Evolutionary conservation across 176 grass and related monocot species (phyloP).

Genomic region (Rhynchospora breviuscula): DNA sequence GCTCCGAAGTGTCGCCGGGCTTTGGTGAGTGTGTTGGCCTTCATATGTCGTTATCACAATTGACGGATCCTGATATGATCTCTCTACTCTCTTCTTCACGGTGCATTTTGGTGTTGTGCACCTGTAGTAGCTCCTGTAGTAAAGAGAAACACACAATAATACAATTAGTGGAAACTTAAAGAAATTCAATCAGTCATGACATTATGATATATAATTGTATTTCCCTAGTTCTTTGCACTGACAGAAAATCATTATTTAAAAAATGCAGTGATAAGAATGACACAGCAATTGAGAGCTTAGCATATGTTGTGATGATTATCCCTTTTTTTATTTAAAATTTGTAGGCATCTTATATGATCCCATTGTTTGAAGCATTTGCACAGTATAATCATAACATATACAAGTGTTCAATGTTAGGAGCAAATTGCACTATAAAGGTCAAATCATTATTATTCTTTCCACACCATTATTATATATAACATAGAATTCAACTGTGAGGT

Average conservation of each 20-base stretch:
- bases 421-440: neutral
- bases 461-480: too few species aligned
- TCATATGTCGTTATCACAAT: constrained; percentile 92
- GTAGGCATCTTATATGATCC: neutral
- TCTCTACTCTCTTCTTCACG: constrained; percentile 94
- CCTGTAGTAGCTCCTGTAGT: constrained; percentile 78
- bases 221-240: neutral
- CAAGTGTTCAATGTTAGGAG: neutral
- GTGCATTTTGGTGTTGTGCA: constrained; percentile 87
- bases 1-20: constrained; percentile 51
- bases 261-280: neutral
- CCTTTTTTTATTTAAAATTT: neutral
- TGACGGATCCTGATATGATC: constrained; percentile 78
- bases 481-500: too few species aligned
- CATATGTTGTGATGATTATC: neutral
- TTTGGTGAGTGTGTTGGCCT: constrained; percentile 85
- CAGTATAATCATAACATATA: neutral
- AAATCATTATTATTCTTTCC: too few species aligned
- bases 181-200: neutral
- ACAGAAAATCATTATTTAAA: neutral
- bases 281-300: neutral
- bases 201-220: neutral
- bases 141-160: neutral
- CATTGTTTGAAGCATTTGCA: neutral
- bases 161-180: neutral